Evolutionary conservation across 2,329 filamentous ascomycete genomes (phyloP).

Genomic region (Alternaria angustiovoidea): DNA sequence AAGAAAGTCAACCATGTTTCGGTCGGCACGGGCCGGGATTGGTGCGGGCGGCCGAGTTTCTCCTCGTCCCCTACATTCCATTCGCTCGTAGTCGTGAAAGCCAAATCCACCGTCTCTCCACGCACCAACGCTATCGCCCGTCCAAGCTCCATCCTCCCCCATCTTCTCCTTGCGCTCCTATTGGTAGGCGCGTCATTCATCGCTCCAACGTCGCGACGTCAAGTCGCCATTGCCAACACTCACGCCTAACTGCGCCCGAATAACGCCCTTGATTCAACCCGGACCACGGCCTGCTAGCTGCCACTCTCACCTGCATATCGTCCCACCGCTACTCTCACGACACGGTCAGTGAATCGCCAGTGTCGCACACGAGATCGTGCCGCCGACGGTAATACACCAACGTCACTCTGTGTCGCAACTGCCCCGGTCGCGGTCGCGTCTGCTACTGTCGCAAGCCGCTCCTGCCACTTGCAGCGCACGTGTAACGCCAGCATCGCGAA

Average conservation of each 20-base stretch:
- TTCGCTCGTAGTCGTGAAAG: not conserved
- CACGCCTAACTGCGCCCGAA: conserved; percentile 17
- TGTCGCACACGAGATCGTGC: conserved; percentile 25
- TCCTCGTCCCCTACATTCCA: conserved; percentile 3
- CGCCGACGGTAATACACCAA: conserved; percentile 1
- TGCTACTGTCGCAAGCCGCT: conserved; percentile 7
- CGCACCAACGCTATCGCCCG: conserved; percentile 11
- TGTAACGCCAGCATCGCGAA: conserved; percentile 11
- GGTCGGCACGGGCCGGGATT: conserved; percentile 13
- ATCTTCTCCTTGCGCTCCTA: conserved; percentile 22
- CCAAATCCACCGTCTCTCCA: conserved; percentile 3
- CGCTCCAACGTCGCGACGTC: conserved; percentile 16
- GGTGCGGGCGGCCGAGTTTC: conserved; percentile 7
- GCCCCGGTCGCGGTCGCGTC: conserved; percentile 16
- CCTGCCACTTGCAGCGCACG: conserved; percentile 2
- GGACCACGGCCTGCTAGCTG: conserved; percentile 14
- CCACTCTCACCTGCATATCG: conserved; percentile 20
- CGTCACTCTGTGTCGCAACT: conserved; percentile 13
- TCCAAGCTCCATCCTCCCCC: conserved; percentile 16
- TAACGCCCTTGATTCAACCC: conserved; percentile 16
- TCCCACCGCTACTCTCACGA: conserved; percentile 20
- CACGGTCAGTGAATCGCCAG: conserved; percentile 5
- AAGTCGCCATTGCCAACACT: conserved; percentile 23
- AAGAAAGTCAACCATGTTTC: not conserved
- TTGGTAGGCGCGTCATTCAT: conserved; percentile 17